phyloP scores from a whole-genome alignment of 2,329 filamentous ascomycete species.

The Colletotrichum karsti region DNA sequence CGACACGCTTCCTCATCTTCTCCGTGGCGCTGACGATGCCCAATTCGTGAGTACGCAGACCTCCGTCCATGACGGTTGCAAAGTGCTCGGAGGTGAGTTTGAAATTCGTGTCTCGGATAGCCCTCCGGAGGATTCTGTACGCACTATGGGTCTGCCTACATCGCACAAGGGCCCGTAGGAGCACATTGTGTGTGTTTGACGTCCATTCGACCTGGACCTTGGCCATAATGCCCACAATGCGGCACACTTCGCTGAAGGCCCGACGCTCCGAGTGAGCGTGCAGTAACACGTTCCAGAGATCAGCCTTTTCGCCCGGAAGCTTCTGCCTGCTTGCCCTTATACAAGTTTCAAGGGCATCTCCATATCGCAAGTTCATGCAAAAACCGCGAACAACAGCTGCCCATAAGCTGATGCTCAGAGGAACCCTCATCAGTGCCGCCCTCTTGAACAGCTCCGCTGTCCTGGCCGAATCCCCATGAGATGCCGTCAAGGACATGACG shows the following conservation, averaged over 20 bases:
- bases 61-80: slow-evolving; percentile 60
- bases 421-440: slow-evolving; percentile 65
- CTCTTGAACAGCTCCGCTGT: slow-evolving; percentile 72
- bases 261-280: slow-evolving; percentile 72
- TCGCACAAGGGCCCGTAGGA: slow-evolving; percentile 58
- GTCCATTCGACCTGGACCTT: slow-evolving; percentile 56
- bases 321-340: slow-evolving; percentile 60
- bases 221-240: slow-evolving; percentile 58
- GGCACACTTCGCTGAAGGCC: slow-evolving; percentile 57
- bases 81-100: slow-evolving; percentile 58
- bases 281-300: slow-evolving; percentile 83
- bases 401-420: slow-evolving; percentile 64
- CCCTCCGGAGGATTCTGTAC: slow-evolving; percentile 54
- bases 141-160: slow-evolving; percentile 60
- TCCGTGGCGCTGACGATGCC: slow-evolving; percentile 50
- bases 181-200: slow-evolving; percentile 56
- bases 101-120: slow-evolving; percentile 53
- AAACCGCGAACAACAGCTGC: slow-evolving; percentile 72
- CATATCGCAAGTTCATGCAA: slow-evolving; percentile 51
- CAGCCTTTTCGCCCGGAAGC: slow-evolving; percentile 59
- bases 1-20: slow-evolving; percentile 50
- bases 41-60: slow-evolving; percentile 54
- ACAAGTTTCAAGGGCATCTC: slow-evolving; percentile 47
- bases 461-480: slow-evolving; percentile 76
- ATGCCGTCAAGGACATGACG: slow-evolving; percentile 76